A percentile compares a stretch with the other conserved stretches of the same genome.
Evolutionary conservation across 805 yeast genomes (phyloP).

Genomic region (Candida silvicultrix): DNA sequence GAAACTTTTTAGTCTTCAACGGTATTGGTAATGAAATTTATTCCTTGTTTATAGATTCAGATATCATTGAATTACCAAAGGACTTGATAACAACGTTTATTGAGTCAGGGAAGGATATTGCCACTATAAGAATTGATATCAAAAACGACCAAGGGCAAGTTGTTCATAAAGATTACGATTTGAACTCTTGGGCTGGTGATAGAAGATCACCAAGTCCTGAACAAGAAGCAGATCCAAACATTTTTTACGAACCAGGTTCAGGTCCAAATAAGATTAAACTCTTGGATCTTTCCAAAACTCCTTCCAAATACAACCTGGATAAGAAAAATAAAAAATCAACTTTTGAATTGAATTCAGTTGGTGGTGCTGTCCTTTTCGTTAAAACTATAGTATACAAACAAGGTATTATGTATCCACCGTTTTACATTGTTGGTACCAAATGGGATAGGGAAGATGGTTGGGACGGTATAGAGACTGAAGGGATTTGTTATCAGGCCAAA

Average conservation of each 20-base stretch:
- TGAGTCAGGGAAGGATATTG: slow-evolving; percentile 23
- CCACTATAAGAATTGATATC: slow-evolving; percentile 23
- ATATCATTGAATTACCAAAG: slow-evolving; percentile 19
- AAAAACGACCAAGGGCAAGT: slow-evolving; percentile 11
- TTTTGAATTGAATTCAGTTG: slow-evolving; percentile 36
- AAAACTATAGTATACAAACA: slow-evolving; percentile 37
- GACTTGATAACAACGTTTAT: slow-evolving; percentile 21
- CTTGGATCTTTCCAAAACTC: slow-evolving; percentile 6
- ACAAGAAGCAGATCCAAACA: slow-evolving; percentile 9
- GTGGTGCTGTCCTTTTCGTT: slow-evolving; percentile 43
- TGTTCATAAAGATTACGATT: slow-evolving; percentile 24
- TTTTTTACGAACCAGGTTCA: slow-evolving; percentile 12
- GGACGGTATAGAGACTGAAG: slow-evolving; percentile 51
- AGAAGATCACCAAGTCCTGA: slow-evolving; percentile 21
- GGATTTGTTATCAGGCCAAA: slow-evolving; percentile 42
- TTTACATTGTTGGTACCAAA: slow-evolving; percentile 35
- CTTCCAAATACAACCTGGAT: slow-evolving; percentile 8
- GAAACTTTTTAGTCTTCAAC: slow-evolving; percentile 19
- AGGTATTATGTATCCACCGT: slow-evolving; percentile 41
- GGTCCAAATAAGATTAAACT: slow-evolving; percentile 8
- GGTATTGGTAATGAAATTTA: slow-evolving; percentile 22
- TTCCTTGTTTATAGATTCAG: slow-evolving; percentile 26
- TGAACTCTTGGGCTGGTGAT: slow-evolving; percentile 28
- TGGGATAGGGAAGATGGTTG: slow-evolving; percentile 45
- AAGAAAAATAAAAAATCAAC: background rate